Evolutionary conservation across 2,329 filamentous ascomycete genomes (phyloP).

Genomic region (Torrubiellomyces zombiae): DNA sequence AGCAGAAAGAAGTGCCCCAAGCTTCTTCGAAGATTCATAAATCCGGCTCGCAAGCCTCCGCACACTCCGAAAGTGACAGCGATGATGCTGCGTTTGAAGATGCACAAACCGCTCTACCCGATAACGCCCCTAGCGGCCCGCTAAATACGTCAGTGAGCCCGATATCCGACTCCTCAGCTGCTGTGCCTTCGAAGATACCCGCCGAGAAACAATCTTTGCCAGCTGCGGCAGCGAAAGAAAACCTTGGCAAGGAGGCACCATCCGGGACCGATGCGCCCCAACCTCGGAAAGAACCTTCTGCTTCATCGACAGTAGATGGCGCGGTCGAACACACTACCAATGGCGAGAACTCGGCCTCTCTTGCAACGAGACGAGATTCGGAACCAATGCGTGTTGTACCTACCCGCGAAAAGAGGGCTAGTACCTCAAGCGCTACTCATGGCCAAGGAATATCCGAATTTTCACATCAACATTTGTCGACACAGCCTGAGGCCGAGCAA

Average conservation of each 20-base stretch:
- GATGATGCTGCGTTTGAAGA: constrained; percentile 21
- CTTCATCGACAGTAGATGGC: background rate
- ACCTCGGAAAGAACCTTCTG: background rate
- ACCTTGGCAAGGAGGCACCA: background rate
- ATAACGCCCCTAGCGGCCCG: too few relatives aligned
- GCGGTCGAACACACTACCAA: constrained; percentile 2
- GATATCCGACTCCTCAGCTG: constrained; percentile 1
- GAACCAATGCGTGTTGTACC: too few relatives aligned
- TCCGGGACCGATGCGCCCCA: background rate
- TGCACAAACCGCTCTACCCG: constrained; percentile 14
- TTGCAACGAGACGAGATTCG: constrained; percentile 19
- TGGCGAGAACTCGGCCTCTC: constrained; percentile 3
- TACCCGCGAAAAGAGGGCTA: too few relatives aligned
- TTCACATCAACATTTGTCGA: constrained; percentile 68
- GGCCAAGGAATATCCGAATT: constrained; percentile 51
- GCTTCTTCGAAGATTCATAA: too few relatives aligned
- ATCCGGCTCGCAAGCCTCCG: too few relatives aligned
- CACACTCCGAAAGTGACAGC: constrained; percentile 14
- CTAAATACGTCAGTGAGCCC: too few relatives aligned
- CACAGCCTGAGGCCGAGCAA: constrained; percentile 35
- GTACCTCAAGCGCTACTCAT: constrained; percentile 17
- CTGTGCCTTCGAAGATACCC: constrained; percentile 1
- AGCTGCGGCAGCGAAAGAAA: background rate
- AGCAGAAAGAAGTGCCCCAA: background rate
- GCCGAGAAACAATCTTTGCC: constrained; percentile 1